Conservation (phyloP, 1,284 basidiomycete species). For the Cutaneotrichosporon daszewskae region DNA sequence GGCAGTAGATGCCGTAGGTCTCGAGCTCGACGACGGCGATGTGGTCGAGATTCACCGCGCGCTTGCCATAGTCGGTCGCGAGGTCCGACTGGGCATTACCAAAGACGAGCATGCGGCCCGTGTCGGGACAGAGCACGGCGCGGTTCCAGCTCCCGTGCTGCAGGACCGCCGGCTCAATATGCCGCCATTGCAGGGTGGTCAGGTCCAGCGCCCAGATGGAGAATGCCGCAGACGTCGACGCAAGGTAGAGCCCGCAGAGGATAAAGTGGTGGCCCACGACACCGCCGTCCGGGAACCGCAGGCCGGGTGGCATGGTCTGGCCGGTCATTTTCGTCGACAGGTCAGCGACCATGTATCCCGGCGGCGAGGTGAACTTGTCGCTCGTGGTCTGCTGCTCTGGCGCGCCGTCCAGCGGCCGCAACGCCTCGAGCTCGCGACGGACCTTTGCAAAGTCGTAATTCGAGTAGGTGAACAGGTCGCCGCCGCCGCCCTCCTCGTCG, state of each 20-base stretch:
- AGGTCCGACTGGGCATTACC: slow-evolving; percentile 80
- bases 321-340: slow-evolving; percentile 48
- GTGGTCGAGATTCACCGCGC: slow-evolving; percentile 84
- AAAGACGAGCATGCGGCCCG: slow-evolving; percentile 78
- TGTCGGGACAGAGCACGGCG: slow-evolving; percentile 68
- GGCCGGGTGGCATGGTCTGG: slow-evolving; percentile 75
- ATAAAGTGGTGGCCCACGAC: slow-evolving; percentile 81
- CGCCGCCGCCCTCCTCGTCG: slow-evolving; percentile 41
- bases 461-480: slow-evolving; percentile 43
- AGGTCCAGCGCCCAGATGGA: slow-evolving; percentile 86
- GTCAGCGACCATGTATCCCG: slow-evolving; percentile 61
- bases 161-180: slow-evolving; percentile 74
- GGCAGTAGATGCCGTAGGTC: slow-evolving; percentile 87
- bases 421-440: slow-evolving; percentile 81
- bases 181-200: slow-evolving; percentile 70
- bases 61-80: slow-evolving; percentile 83
- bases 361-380: slow-evolving; percentile 51
- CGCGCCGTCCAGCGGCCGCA: slow-evolving; percentile 60
- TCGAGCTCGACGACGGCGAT: slow-evolving; percentile 85
- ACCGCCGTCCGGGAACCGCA: slow-evolving; percentile 87
- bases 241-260: slow-evolving; percentile 82
- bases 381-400: slow-evolving; percentile 56
- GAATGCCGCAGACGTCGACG: slow-evolving; percentile 66
- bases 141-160: slow-evolving; percentile 81
- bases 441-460: slow-evolving; percentile 79